Base-by-base conservation (phyloP, 805 yeast species). In the Candida arabinofermentans region DNA sequence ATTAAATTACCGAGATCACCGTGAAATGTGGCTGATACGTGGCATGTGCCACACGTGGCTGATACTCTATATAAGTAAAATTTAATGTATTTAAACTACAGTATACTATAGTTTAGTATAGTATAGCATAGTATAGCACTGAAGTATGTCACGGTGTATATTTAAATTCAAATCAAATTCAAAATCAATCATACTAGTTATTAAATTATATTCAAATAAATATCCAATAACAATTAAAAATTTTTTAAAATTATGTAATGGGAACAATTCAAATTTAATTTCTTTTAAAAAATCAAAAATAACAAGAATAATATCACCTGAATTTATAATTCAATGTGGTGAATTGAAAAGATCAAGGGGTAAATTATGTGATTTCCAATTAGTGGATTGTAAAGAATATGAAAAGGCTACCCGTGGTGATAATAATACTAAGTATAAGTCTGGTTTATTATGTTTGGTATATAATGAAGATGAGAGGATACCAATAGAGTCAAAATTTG, bases 301-400 rank as follows among this genome's bases (percentile, higher is more conserved):
- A 3, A 48, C 63, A 2, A 44, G 63, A 29, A 41, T 60, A 5
- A 42, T 59, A 26, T 47, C 61, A 7, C 64, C 65, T 4, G 64
- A 60, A 37, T 59, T 48, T 41, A 41, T 60, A 4, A 37, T 59
- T 2, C 64, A 59, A 37, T 44, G 44, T 19, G 63, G 64, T 8
- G 33, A 37, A 13, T 41, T 57, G 1, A 39, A 49, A 30, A 23
- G 55, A 16, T 44, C 44, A 5, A 16, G 22, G 12, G 22, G 22
- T 8, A 27, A 36, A 3, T 2, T 39, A 32, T 14, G 5, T 4
- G 24, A n/a, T 13, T 24, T 31, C 27, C 22, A 24, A 3, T 9
- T 47, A 12, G 34, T 48, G 8, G 51, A 51, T 33, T 16, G 14
- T 2, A 31, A 37, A 3, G 51, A 48, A 31, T 39, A 40, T 24